Evolutionary conservation across 257 asterid genomes (phyloP).

Genomic region (Scutellaria barbata): DNA sequence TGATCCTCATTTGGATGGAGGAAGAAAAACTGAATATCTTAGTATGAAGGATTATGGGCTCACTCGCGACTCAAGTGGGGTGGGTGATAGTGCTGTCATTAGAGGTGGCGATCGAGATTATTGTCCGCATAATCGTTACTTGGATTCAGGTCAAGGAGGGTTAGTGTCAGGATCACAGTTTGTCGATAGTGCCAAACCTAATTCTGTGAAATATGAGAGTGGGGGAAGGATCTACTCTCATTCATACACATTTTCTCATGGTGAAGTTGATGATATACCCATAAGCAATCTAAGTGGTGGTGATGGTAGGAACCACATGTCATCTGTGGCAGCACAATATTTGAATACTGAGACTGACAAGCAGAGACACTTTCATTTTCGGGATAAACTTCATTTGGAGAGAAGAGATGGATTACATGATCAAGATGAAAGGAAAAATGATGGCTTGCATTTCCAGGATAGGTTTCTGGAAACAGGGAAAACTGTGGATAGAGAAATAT

Average conservation of each 20-base stretch:
- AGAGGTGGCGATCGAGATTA: slow-evolving; percentile 43
- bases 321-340: slow-evolving; percentile 43
- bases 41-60: slow-evolving; percentile 28
- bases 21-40: slow-evolving; percentile 39
- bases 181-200: slow-evolving; percentile 36
- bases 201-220: slow-evolving; percentile 44
- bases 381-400: slow-evolving; percentile 38
- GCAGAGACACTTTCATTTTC: slow-evolving; percentile 32
- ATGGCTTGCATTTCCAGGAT: slow-evolving; percentile 36
- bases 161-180: slow-evolving; percentile 30
- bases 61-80: slow-evolving; percentile 36
- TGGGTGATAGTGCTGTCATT: slow-evolving; percentile 35
- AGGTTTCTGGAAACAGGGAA: slow-evolving; percentile 36
- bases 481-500: slow-evolving; percentile 34
- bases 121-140: slow-evolving; percentile 29
- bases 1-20: slow-evolving; percentile 44
- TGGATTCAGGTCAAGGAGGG: slow-evolving; percentile 36
- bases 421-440: slow-evolving; percentile 44
- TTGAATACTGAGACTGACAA: slow-evolving; percentile 37
- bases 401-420: slow-evolving; percentile 43
- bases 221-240: slow-evolving; percentile 44
- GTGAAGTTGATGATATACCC: slow-evolving; percentile 37
- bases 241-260: slow-evolving; percentile 42
- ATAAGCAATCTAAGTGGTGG: slow-evolving; percentile 31
- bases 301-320: slow-evolving; percentile 31